These are phyloP conservation scores for Perkinsus marinus DNA, from an alignment of 169 alveolate genomes.

Conservation along the genomic window DNA sequence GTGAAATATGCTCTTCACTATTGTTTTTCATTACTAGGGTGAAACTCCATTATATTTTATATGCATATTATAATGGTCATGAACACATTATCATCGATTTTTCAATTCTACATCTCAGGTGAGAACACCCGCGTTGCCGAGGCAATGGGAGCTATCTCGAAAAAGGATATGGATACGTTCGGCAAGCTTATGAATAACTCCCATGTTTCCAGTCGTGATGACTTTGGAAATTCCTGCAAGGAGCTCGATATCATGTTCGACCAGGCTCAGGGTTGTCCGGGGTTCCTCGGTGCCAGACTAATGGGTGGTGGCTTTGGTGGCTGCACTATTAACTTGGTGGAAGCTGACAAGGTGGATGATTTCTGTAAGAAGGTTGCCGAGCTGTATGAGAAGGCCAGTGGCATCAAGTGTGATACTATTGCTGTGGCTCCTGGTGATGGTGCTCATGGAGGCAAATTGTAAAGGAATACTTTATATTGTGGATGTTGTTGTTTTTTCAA, in stretches of 20 bases:
- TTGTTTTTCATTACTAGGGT: too few relatives aligned
- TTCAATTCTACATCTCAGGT: too few relatives aligned
- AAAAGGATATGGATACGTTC: background rate
- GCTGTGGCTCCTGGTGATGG: background rate
- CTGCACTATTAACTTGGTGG: background rate
- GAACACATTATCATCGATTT: too few relatives aligned
- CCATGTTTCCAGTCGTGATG: background rate
- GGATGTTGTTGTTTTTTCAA: too few relatives aligned
- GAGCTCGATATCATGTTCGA: slow-evolving; percentile 4
- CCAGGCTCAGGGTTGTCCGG: background rate
- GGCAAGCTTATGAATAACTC: background rate
- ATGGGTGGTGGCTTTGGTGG: slow-evolving; percentile 8
- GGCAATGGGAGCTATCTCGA: background rate
- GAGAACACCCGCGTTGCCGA: background rate
- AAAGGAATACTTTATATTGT: background rate
- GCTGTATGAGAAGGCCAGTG: background rate
- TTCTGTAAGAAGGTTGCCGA: background rate
- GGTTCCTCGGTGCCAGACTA: background rate
- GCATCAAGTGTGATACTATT: background rate
- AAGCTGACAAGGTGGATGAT: background rate
- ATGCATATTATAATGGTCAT: too few relatives aligned
- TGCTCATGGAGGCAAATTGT: background rate
- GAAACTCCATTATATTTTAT: too few relatives aligned
- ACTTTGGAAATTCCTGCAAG: background rate
- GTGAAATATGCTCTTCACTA: too few relatives aligned